A percentile compares a stretch with the other conserved stretches of the same genome.
Conservation (phyloP, 306 rosid genomes). For the Pachyrhizus erosus region DNA sequence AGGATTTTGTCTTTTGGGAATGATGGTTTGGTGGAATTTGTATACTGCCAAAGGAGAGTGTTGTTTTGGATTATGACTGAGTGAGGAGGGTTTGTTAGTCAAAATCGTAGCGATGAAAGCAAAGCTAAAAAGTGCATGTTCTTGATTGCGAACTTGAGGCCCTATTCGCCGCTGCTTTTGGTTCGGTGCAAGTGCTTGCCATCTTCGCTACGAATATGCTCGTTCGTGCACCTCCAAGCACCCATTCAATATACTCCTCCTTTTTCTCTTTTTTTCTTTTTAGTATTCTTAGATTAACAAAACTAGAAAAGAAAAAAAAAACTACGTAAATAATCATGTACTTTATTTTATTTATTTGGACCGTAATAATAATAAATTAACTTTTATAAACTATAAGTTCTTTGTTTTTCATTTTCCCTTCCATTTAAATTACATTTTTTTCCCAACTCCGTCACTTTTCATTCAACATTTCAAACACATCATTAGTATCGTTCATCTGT, state of each 20-base stretch:
- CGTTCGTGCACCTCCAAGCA: background rate
- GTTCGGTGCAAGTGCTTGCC: background rate
- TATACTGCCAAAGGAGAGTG: background rate
- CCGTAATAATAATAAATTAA: no score
- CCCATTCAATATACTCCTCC: background rate
- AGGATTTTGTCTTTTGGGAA: constrained; percentile 11
- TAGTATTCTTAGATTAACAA: background rate
- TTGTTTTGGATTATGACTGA: background rate
- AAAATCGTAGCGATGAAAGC: background rate
- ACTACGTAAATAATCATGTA: background rate
- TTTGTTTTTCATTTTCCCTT: no score
- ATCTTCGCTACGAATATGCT: background rate
- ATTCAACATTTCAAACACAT: background rate
- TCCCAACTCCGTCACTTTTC: background rate
- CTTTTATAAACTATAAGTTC: no score
- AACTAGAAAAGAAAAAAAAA: background rate
- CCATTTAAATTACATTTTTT: background rate
- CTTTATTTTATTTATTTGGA: background rate
- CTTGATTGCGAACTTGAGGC: background rate
- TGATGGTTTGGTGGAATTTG: background rate
- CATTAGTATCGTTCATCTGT: background rate
- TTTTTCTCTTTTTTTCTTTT: background rate
- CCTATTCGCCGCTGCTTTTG: constrained; percentile 21
- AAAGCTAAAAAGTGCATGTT: constrained; percentile 15
- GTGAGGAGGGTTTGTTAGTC: background rate